Evolutionary conservation across 2,329 filamentous ascomycete species (phyloP).

Genomic region (Xylaria digitata): DNA sequence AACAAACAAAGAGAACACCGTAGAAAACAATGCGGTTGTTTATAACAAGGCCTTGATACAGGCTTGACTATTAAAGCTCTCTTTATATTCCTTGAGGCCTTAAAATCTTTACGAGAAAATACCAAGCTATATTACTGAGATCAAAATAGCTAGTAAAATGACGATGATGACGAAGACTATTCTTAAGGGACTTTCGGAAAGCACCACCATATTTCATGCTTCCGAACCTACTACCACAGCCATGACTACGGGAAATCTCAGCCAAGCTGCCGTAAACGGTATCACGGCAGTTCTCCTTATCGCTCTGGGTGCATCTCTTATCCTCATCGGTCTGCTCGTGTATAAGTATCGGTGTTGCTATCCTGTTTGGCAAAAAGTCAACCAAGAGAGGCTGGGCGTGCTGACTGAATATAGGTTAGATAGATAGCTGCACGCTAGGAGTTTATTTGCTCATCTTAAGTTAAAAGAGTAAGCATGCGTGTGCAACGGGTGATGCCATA

Average conservation of each 20-base stretch:
- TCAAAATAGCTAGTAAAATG: not conserved
- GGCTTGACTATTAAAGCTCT: not conserved
- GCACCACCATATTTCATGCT: not conserved
- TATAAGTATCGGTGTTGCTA: constrained; percentile 18
- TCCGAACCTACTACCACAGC: not conserved
- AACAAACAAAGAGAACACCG: not conserved
- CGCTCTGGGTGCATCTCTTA: not conserved
- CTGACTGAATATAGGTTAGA: not conserved
- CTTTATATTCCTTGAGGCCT: not conserved
- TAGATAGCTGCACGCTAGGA: not conserved
- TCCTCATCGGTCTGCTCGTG: not conserved
- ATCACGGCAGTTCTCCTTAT: not conserved
- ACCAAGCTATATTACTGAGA: not conserved
- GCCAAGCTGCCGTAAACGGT: not conserved
- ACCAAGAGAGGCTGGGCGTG: not conserved
- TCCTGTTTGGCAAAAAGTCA: not conserved
- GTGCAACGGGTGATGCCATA: not conserved
- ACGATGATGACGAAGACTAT: not conserved
- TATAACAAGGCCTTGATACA: not conserved
- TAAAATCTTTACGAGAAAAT: not conserved
- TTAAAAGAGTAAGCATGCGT: not conserved
- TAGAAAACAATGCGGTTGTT: not conserved
- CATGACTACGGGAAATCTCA: not conserved
- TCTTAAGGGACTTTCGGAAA: not conserved
- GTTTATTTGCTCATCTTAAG: not conserved